Evolutionary conservation across 2,329 filamentous ascomycete genomes (phyloP).

Genomic region (Cladosporium phlei): DNA sequence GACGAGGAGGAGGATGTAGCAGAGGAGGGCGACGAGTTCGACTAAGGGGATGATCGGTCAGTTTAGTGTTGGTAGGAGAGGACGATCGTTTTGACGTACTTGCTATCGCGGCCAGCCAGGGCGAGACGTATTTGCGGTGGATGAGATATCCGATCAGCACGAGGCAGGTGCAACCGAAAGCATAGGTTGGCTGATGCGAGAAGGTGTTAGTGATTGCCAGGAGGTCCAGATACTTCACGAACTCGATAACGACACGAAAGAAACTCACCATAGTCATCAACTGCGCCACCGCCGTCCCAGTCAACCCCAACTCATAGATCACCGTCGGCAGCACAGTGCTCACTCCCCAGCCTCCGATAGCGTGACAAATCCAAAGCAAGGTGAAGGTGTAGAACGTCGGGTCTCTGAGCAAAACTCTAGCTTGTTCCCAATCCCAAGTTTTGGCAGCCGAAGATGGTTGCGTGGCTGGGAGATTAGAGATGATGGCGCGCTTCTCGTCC

Average conservation of each 20-base stretch:
- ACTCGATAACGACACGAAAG: too few species aligned
- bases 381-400: conserved; percentile 19
- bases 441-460: conserved; percentile 20
- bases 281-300: conserved; percentile 36
- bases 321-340: conserved; percentile 36
- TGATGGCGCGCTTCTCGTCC: conserved; percentile 25
- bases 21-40: conserved; percentile 34
- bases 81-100: not conserved
- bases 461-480: conserved; percentile 18
- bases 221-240: too few species aligned
- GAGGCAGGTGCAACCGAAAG: conserved; percentile 20
- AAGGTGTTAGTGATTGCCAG: too few species aligned
- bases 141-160: conserved; percentile 21
- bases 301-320: conserved; percentile 42
- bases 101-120: conserved; percentile 21
- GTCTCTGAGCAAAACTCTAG: conserved; percentile 19
- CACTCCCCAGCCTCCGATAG: conserved; percentile 34
- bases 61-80: not conserved
- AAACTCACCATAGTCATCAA: conserved; percentile 34
- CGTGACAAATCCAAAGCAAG: conserved; percentile 25
- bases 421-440: conserved; percentile 20
- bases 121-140: conserved; percentile 13
- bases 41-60: conserved; percentile 15
- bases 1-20: conserved; percentile 39
- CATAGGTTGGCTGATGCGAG: conserved; percentile 17